phyloP scores from a whole-genome alignment of 495 filamentous ascomycete species.

The Clohesyomyces aquaticus region DNA sequence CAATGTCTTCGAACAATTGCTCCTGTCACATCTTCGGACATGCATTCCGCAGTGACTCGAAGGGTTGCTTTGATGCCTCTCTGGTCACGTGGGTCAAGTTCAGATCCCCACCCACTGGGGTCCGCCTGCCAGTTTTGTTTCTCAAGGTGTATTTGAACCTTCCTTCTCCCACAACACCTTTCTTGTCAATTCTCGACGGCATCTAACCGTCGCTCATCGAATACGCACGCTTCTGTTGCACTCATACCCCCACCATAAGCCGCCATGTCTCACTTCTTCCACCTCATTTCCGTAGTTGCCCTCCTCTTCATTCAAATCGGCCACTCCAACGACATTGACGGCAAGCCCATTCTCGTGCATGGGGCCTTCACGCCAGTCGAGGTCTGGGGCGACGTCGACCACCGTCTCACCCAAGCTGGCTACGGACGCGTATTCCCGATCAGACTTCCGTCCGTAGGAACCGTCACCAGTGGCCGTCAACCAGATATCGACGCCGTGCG shows the following conservation, averaged over 20 bases:
- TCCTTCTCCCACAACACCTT: too few species aligned
- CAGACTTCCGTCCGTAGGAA: constrained; percentile 19
- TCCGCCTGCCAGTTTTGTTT: too few species aligned
- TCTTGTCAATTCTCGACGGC: too few species aligned
- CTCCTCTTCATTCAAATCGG: neutral
- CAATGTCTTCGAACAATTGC: neutral
- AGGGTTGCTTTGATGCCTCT: neutral
- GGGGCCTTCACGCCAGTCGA: constrained; percentile 21
- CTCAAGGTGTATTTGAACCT: too few species aligned
- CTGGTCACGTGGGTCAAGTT: too few species aligned
- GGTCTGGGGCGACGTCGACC: constrained; percentile 11
- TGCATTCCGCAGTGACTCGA: neutral
- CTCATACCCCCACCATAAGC: too few species aligned
- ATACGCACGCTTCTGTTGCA: too few species aligned
- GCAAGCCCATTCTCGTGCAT: constrained; percentile 24
- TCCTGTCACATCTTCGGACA: neutral
- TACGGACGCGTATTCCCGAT: neutral
- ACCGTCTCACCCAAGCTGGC: constrained; percentile 5
- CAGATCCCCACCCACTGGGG: too few species aligned
- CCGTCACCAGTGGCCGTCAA: neutral
- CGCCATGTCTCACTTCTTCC: neutral
- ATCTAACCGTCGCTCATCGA: too few species aligned
- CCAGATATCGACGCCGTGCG: constrained; percentile 20
- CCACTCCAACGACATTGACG: neutral
- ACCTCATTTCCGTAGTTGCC: neutral